These are phyloP conservation scores for Fremontodendron californicum DNA, from an alignment of 345 rosid species.

Conservation along the genomic window DNA sequence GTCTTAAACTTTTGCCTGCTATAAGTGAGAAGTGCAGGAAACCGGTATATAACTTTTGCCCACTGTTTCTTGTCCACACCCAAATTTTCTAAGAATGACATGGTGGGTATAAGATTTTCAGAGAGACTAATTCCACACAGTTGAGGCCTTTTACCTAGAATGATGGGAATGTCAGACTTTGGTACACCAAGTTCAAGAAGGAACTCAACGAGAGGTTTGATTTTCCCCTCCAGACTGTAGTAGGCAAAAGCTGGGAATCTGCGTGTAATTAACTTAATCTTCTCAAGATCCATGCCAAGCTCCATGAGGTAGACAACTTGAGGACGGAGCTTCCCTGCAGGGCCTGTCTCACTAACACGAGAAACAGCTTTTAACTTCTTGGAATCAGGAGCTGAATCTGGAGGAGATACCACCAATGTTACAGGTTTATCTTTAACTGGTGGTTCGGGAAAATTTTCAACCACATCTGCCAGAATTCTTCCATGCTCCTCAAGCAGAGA, in stretches of 20 bases:
- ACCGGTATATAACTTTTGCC: constrained; percentile 83
- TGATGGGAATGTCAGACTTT: constrained; percentile 54
- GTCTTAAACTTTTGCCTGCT: constrained; percentile 68
- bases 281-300: constrained; percentile 75
- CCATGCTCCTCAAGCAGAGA: constrained; percentile 64
- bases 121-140: constrained; percentile 78
- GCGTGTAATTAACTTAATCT: constrained; percentile 66
- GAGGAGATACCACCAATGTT: constrained; percentile 26
- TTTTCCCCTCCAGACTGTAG: constrained; percentile 78
- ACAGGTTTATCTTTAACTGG: constrained; percentile 40
- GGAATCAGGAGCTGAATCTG: constrained; percentile 34
- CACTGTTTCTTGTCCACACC: constrained; percentile 78
- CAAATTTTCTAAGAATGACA: constrained; percentile 62
- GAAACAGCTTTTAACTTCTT: constrained; percentile 60
- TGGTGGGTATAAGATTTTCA: constrained; percentile 73
- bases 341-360: constrained; percentile 55
- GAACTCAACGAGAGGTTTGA: constrained; percentile 84
- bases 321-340: constrained; percentile 62
- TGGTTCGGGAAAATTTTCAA: constrained; percentile 63
- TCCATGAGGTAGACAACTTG: constrained; percentile 70
- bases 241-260: constrained; percentile 79
- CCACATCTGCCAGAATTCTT: constrained; percentile 49
- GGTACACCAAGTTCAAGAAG: constrained; percentile 76
- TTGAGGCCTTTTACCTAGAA: constrained; percentile 78
- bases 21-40: constrained; percentile 73